phyloP scores from a whole-genome alignment of 2,329 filamentous ascomycete genomes.

The Daldinia sp. region DNA sequence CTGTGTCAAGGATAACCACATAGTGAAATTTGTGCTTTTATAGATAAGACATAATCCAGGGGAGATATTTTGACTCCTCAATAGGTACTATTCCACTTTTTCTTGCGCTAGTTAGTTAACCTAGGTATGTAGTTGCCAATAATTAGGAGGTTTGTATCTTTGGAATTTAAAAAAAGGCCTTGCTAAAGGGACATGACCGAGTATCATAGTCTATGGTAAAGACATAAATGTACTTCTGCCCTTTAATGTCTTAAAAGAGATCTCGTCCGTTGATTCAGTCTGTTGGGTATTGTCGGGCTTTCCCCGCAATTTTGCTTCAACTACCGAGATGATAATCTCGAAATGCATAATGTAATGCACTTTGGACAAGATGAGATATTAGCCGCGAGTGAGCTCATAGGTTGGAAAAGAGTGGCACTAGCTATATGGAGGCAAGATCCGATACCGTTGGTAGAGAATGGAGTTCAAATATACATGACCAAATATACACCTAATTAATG shows the following conservation, averaged over 20 bases:
- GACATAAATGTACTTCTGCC: too few species aligned
- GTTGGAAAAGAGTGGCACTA: slow-evolving; percentile 24
- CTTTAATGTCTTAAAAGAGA: background rate
- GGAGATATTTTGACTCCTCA: too few species aligned
- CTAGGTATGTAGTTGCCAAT: too few species aligned
- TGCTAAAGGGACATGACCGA: too few species aligned
- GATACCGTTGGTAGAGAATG: slow-evolving; percentile 5
- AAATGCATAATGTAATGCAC: slow-evolving; percentile 21
- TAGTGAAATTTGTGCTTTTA: too few species aligned
- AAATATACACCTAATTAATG: slow-evolving; percentile 29
- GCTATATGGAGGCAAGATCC: slow-evolving; percentile 1
- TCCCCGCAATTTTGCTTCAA: slow-evolving; percentile 35
- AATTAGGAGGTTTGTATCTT: too few species aligned
- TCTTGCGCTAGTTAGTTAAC: too few species aligned
- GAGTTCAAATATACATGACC: slow-evolving; percentile 9
- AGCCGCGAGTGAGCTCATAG: slow-evolving; percentile 37
- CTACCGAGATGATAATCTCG: slow-evolving; percentile 31
- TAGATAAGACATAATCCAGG: too few species aligned
- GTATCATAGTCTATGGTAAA: too few species aligned
- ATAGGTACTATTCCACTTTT: too few species aligned
- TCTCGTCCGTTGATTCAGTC: background rate
- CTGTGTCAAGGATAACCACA: too few species aligned
- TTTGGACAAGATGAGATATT: slow-evolving; percentile 25
- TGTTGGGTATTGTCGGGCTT: slow-evolving; percentile 10
- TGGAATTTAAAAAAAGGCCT: too few species aligned